A percentile compares a stretch with the other conserved stretches of the same genome.
Conservation (phyloP, 768 basidiomycete genomes). For the Suillus variegatus region DNA sequence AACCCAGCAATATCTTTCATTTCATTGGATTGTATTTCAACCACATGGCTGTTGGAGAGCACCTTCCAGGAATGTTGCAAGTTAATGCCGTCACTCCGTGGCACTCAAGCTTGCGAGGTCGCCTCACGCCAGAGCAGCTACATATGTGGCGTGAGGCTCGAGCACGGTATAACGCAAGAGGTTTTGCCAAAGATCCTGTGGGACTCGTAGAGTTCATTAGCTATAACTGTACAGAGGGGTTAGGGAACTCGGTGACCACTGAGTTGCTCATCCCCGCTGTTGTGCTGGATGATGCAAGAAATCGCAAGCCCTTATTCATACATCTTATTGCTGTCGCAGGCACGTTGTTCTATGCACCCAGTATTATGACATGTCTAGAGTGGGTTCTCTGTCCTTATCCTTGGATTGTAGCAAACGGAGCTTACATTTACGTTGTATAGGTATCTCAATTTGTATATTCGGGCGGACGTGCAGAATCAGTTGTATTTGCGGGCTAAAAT, state of each 20-base stretch:
- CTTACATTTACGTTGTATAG: background rate
- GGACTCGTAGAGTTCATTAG: slow-evolving; percentile 19
- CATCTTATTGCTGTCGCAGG: background rate
- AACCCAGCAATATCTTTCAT: slow-evolving; percentile 9
- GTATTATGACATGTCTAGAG: slow-evolving; percentile 13
- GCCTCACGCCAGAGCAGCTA: slow-evolving; percentile 13
- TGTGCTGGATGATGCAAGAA: slow-evolving; percentile 8
- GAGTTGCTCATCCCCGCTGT: slow-evolving; percentile 6
- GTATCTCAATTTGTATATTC: slow-evolving; percentile 15
- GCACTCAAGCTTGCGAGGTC: background rate
- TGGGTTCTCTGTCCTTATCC: background rate
- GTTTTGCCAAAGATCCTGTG: slow-evolving; percentile 7
- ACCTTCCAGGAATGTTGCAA: slow-evolving; percentile 18
- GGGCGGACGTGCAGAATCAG: slow-evolving; percentile 18
- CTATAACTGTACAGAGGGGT: slow-evolving; percentile 16
- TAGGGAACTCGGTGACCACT: slow-evolving; percentile 4
- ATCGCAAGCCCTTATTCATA: slow-evolving; percentile 11
- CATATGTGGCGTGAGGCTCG: slow-evolving; percentile 10
- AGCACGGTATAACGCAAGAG: background rate
- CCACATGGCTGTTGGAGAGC: slow-evolving; percentile 1
- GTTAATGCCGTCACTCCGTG: slow-evolving; percentile 5
- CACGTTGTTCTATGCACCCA: slow-evolving; percentile 5
- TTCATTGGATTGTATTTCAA: slow-evolving; percentile 14
- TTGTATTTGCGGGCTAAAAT: slow-evolving; percentile 16
- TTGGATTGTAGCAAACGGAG: slow-evolving; percentile 1